Base-by-base conservation (phyloP, 208 protist species). In the Trypanosoma rangeli region DNA sequence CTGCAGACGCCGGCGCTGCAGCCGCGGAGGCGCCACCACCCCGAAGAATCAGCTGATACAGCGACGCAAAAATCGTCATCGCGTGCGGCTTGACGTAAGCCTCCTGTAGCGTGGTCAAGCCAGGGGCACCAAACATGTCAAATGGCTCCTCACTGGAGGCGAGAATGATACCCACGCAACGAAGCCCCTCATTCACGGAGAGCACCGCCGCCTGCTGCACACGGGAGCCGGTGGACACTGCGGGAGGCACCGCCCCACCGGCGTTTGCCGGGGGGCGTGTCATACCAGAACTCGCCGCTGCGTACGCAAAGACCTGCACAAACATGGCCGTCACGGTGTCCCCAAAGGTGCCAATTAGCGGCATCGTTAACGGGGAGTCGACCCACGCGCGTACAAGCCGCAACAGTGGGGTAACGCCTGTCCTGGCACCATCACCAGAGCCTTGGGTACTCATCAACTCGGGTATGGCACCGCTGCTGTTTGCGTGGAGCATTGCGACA, bases 141-240 rank as follows among this genome's bases (percentile, higher is more conserved):
- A 95, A 69, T 9, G 54, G 13, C 53, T 87, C 83, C 22, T 92
- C 82, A 13, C 74, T 73, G 46, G 69, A 67, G 24, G 70, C 64
- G 22, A 95, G 80, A 57, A 95, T 76, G 63, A 85, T 74, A 9
- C 84, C 83, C n/a, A 95, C 64, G 70, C 81, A 92, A 64, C 82
- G 79, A n/a, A 95, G 74, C 48, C 82, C 90, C 26, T 89, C 78
- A 69, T 82, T 76, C 13, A 95, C 58, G 20, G 78, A 63, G 29
- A 80, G 66, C 4, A 64, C 63, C 0, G 81, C 74, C 29, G 82
- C 74, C 22, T 80, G 79, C 58, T 85, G 80, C 28, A 83, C 63
- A 9, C 13, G 31, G 20, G 5, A 20, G 13, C 55, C 26, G 39
- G 46, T 74, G 64, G 31, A 50, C 35, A 31, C n/a, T 31, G 8